These are phyloP conservation scores for Paxillus rubicundulus DNA, from an alignment of 768 basidiomycete genomes.

Conservation along the genomic window DNA sequence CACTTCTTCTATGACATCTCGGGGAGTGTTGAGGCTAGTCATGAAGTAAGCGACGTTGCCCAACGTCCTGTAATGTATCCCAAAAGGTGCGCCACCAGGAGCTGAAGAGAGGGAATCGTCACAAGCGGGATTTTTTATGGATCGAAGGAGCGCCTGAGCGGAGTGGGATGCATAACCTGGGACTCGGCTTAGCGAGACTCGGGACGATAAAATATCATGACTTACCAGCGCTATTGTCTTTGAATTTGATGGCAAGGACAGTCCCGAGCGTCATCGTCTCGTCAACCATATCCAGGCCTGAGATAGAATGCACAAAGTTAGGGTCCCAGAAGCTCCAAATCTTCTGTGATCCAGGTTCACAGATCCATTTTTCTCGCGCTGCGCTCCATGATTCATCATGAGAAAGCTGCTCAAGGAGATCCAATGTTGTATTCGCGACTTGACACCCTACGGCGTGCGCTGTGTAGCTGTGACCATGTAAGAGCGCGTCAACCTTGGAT, in stretches of 20 bases:
- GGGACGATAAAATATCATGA: neutral
- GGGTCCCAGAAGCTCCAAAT: constrained; percentile 92
- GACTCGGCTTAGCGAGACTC: neutral
- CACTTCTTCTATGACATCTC: constrained; percentile 50
- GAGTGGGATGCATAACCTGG: constrained; percentile 60
- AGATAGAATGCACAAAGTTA: constrained; percentile 62
- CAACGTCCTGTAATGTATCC: constrained; percentile 82
- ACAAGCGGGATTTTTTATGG: constrained; percentile 40
- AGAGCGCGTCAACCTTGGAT: constrained; percentile 77
- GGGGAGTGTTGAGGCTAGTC: constrained; percentile 74
- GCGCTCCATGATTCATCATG: constrained; percentile 53
- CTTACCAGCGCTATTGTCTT: constrained; percentile 55
- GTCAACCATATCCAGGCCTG: constrained; percentile 51
- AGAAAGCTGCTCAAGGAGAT: constrained; percentile 52
- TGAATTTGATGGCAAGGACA: constrained; percentile 76
- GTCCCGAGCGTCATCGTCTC: constrained; percentile 88
- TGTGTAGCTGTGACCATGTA: constrained; percentile 96
- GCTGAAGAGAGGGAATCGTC: constrained; percentile 36
- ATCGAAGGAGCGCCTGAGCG: constrained; percentile 58
- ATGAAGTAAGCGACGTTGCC: constrained; percentile 94
- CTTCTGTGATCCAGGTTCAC: constrained; percentile 13
- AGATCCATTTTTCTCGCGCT: constrained; percentile 60
- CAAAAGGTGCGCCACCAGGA: constrained; percentile 56
- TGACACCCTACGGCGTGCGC: constrained; percentile 93
- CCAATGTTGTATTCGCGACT: constrained; percentile 80